These are phyloP conservation scores for Agrocybe pediades DNA, from an alignment of 768 basidiomycete species.

Conservation along the genomic window DNA sequence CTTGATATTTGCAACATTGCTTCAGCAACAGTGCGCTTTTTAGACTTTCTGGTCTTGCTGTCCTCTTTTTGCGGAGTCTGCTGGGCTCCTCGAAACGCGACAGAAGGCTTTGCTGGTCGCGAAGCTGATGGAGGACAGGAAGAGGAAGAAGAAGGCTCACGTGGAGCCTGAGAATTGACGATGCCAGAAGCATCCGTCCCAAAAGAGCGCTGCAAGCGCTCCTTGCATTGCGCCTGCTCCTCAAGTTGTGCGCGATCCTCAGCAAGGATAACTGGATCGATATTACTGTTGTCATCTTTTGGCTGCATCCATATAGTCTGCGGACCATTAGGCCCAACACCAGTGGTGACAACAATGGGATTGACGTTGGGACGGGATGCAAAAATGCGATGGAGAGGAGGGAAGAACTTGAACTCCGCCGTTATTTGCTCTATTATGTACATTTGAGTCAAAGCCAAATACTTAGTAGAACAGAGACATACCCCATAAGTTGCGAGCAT, in stretches of 20 bases:
- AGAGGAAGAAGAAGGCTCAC: neutral
- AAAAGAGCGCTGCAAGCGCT: neutral
- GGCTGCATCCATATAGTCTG: conserved; percentile 20
- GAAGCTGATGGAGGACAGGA: neutral
- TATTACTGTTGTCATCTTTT: conserved; percentile 3
- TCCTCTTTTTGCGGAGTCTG: too few relatives aligned
- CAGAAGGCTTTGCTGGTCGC: neutral
- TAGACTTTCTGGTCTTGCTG: neutral
- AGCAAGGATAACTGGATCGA: conserved; percentile 6
- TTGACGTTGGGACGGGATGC: conserved; percentile 23
- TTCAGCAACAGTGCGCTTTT: neutral
- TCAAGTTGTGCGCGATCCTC: too few relatives aligned
- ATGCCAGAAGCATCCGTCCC: too few relatives aligned
- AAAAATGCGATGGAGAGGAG: conserved; percentile 15
- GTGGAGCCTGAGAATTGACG: too few relatives aligned
- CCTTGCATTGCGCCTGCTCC: too few relatives aligned
- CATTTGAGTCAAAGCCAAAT: neutral
- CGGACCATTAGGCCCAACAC: conserved; percentile 24
- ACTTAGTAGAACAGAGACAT: neutral
- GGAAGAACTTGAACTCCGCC: conserved; percentile 22
- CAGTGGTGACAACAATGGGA: conserved; percentile 28
- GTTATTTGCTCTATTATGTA: conserved; percentile 21
- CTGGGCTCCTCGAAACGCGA: too few relatives aligned
- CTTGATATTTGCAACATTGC: neutral
- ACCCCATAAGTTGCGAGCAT: conserved; percentile 28